A percentile compares a stretch with the other conserved stretches of the same genome.
Conservation (phyloP, 1,139 yeast species). For the Sugiyamaella pinicola region DNA sequence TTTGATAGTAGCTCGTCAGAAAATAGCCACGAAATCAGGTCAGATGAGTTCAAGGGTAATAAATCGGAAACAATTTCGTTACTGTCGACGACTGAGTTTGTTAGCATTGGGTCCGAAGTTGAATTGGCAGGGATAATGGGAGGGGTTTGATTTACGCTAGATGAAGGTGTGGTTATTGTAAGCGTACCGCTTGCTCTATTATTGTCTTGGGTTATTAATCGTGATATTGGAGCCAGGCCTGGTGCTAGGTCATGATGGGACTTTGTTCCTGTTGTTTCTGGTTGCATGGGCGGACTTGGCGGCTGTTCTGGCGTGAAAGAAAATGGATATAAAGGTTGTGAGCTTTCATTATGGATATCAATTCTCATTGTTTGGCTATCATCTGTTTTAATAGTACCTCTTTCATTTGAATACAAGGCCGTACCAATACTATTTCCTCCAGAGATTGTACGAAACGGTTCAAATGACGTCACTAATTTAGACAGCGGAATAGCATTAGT, state of each 20-base stretch:
- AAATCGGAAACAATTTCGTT: slow-evolving; percentile 15
- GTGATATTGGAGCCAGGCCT: slow-evolving; percentile 7
- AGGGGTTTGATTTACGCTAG: not conserved
- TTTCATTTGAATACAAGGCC: slow-evolving; percentile 13
- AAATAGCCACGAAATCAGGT: slow-evolving; percentile 43
- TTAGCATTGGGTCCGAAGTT: not conserved
- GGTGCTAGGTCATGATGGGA: not conserved
- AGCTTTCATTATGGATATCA: not conserved
- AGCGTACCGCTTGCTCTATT: not conserved
- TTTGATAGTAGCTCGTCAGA: slow-evolving; percentile 41
- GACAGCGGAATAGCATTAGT: not conserved
- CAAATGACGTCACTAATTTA: slow-evolving; percentile 1
- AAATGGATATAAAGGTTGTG: slow-evolving; percentile 10
- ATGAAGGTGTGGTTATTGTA: not conserved
- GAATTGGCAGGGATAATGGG: not conserved
- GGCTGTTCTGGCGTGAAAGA: slow-evolving; percentile 14
- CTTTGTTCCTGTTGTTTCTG: not conserved
- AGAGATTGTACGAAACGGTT: slow-evolving; percentile 10
- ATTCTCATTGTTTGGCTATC: not conserved
- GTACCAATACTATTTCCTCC: slow-evolving; percentile 1
- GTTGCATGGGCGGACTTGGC: slow-evolving; percentile 13
- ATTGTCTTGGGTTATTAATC: slow-evolving; percentile 5
- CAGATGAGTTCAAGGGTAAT: slow-evolving; percentile 26
- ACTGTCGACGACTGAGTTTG: slow-evolving; percentile 1
- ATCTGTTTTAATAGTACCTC: slow-evolving; percentile 3